Evolutionary conservation across 2,329 filamentous ascomycete species (phyloP), one percentile per base, ranked within the genome.

Genomic region (Magnaporthales sp.): DNA sequence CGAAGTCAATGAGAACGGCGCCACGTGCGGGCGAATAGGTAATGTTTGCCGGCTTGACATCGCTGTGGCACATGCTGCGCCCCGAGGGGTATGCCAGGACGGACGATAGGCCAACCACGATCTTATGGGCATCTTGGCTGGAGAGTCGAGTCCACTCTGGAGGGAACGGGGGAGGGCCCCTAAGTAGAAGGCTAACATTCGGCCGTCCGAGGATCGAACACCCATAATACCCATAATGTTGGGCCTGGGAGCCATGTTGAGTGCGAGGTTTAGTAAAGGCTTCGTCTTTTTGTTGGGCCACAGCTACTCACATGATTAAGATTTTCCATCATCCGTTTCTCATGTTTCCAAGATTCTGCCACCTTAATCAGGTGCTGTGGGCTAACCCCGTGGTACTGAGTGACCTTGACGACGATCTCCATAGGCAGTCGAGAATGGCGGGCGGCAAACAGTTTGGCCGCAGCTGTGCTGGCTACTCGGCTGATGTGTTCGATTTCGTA

Each of bases 41-140:
- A 66, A 87, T 86, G 68, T 87, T 87, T 69, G 80, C 83, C 1
- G 85, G 85, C 73, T 87, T 87, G 74, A 87, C 86, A 73, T 87
- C 85, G 74, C 87, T 87, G 74, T 87, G 85, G 13, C 86, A 82
- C 29, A 84, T 76, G 66, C 78, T 78, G 66, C 80, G 80, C 63
- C 77, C 76, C 51, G 51, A 56, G 13, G 15, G 51, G 13, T 56
- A 56, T n/a, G 22, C 6, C 13, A 56, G 15, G 51, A 13, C 51
- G 5, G 51, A 56, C 15, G 51, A 56, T 24, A 56, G 51, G 15
- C 51, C 51, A 13, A 24, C 22, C 5, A 56, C 6, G 15, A 56
- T 56, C 15, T 19, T 56, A 6, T 24, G 22, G 51, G 51, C 51
- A 13, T 56, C 51, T 56, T 56, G 51, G 15, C 15, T 24, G 51